Conservation (phyloP, 1,284 basidiomycete genomes). For the Marasmius oreades region DNA sequence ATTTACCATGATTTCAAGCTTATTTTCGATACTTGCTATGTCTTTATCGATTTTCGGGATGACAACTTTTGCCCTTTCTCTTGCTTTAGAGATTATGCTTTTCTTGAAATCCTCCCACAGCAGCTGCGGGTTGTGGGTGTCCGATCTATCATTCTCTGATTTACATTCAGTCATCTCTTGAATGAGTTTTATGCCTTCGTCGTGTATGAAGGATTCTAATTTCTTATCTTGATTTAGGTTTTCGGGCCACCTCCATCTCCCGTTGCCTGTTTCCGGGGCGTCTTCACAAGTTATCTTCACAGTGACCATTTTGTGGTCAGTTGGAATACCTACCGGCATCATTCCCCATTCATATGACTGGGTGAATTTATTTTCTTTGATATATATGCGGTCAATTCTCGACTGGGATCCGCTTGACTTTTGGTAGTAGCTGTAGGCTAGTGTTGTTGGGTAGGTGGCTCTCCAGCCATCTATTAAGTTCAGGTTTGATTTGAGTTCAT, state of each 20-base stretch:
- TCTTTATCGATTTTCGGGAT: conserved; percentile 6
- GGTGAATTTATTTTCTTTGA: background rate
- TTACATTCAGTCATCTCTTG: background rate
- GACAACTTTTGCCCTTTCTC: conserved; percentile 6
- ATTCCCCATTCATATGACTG: conserved; percentile 17
- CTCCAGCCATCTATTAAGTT: conserved; percentile 28
- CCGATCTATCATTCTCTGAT: background rate
- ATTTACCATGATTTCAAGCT: conserved; percentile 3
- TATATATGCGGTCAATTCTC: conserved; percentile 29
- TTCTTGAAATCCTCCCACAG: conserved; percentile 9
- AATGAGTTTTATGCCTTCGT: conserved; percentile 4
- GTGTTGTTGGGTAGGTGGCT: conserved; percentile 18
- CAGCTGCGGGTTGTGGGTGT: conserved; percentile 10
- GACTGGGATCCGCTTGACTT: conserved; percentile 14
- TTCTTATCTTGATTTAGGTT: conserved; percentile 18
- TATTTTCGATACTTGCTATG: conserved; percentile 8
- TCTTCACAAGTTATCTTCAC: conserved; percentile 13
- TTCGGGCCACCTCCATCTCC: conserved; percentile 22
- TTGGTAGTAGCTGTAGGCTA: conserved; percentile 21
- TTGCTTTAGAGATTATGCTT: conserved; percentile 4
- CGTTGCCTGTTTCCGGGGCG: conserved; percentile 22
- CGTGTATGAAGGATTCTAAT: conserved; percentile 5
- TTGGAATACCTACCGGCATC: conserved; percentile 1
- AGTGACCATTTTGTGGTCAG: conserved; percentile 21
- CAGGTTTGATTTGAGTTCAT: conserved; percentile 16